Percentiles rank a stretch among this genome's conserved stretches.
phyloP scores from a whole-genome alignment of 768 basidiomycete species.

The Lentinula boryana region DNA sequence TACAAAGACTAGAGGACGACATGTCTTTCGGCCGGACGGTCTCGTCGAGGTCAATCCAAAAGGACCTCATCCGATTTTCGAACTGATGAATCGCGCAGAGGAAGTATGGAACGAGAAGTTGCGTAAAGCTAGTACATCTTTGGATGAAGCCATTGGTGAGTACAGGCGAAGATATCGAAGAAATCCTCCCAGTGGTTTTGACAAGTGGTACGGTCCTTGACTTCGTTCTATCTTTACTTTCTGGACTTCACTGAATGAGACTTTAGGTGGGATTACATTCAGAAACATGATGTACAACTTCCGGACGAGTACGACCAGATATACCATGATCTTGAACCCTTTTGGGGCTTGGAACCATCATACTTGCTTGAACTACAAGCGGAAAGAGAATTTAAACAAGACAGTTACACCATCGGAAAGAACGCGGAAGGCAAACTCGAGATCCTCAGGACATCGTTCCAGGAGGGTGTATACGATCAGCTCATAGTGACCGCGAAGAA shows the following conservation, averaged over 20 bases:
- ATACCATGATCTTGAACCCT: constrained; percentile 32
- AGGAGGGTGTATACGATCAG: constrained; percentile 9
- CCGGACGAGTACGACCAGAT: constrained; percentile 55
- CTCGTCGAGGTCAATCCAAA: constrained; percentile 28
- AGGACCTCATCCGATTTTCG: constrained; percentile 38
- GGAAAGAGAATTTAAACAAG: constrained; percentile 21
- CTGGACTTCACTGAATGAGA: not conserved
- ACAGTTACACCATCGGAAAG: constrained; percentile 31
- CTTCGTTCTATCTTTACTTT: not conserved
- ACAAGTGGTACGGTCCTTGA: constrained; percentile 32
- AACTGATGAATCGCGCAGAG: constrained; percentile 32
- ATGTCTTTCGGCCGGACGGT: constrained; percentile 17
- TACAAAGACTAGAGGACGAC: not conserved
- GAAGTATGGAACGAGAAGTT: constrained; percentile 32
- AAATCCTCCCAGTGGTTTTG: constrained; percentile 37
- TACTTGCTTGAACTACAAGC: constrained; percentile 22
- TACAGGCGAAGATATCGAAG: constrained; percentile 31
- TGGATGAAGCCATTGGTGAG: constrained; percentile 32
- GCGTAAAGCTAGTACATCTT: constrained; percentile 27
- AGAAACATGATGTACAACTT: constrained; percentile 37
- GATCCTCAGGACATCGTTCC: constrained; percentile 11
- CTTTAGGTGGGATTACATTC: constrained; percentile 39
- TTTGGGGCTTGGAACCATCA: constrained; percentile 32
- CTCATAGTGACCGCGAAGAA: not conserved
- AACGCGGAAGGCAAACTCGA: constrained; percentile 11